These are phyloP conservation scores for Tolypocladium inflatum DNA, from an alignment of 2,329 filamentous ascomycete genomes.

Conservation along the genomic window DNA sequence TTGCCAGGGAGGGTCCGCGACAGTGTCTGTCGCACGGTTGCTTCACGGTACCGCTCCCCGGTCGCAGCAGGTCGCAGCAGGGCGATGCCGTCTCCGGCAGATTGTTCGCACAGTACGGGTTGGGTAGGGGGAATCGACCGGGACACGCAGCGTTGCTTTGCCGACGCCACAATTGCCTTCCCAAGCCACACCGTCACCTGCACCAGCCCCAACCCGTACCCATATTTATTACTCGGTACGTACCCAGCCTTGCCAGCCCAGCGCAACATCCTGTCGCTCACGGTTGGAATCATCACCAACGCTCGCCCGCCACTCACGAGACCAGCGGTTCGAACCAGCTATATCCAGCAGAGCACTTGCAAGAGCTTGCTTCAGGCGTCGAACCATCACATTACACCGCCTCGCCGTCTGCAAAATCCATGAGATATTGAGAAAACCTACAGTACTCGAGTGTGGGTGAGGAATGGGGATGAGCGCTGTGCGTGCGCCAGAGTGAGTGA, in stretches of 20 bases:
- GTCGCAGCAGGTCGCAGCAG: neutral
- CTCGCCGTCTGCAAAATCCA: neutral
- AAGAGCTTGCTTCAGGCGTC: neutral
- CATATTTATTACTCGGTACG: neutral
- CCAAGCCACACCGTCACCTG: neutral
- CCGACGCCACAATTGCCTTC: slow-evolving; percentile 2
- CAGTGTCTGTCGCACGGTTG: neutral
- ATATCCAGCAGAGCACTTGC: neutral
- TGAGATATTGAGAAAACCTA: neutral
- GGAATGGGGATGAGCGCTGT: neutral
- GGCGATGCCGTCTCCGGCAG: neutral
- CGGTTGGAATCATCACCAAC: neutral
- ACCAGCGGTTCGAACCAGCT: neutral
- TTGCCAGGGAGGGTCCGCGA: neutral
- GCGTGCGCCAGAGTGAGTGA: neutral
- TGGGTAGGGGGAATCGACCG: slow-evolving; percentile 2
- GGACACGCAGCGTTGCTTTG: neutral
- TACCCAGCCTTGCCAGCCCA: too few species aligned
- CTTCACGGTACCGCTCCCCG: neutral
- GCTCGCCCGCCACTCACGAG: neutral
- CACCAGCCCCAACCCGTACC: slow-evolving; percentile 1
- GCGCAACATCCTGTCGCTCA: neutral
- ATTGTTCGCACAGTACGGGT: neutral
- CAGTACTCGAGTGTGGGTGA: neutral
- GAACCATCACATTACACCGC: too few species aligned